Percentiles rank a stretch among this genome's conserved stretches.
phyloP scores from a whole-genome alignment of 176 grass and related monocot genomes.

The Carex parvula region DNA sequence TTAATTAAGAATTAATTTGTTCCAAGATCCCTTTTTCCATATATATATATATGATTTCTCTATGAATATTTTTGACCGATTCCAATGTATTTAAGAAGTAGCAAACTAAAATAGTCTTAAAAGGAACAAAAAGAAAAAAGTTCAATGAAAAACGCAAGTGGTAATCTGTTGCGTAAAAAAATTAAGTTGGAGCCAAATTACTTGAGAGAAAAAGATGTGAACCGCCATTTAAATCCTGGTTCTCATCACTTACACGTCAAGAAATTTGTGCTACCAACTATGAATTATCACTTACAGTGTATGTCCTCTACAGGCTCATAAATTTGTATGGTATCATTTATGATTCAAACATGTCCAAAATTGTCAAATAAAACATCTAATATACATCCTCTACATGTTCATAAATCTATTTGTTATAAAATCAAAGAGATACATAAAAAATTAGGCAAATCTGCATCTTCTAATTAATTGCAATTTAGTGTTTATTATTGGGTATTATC shows the following conservation, averaged over 20 bases:
- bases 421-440: no score
- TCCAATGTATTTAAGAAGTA: not conserved
- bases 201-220: not conserved
- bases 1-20: not conserved
- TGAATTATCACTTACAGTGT: not conserved
- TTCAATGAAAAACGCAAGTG: not conserved
- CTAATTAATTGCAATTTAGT: no score
- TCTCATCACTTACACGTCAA: not conserved
- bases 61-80: not conserved
- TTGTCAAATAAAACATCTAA: no score
- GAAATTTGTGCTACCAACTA: not conserved
- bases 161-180: slow-evolving; percentile 23
- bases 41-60: not conserved
- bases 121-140: not conserved
- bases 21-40: not conserved
- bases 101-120: no score
- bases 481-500: no score
- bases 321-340: no score
- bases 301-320: no score
- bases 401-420: no score
- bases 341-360: no score
- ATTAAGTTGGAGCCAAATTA: not conserved
- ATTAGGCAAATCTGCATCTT: no score
- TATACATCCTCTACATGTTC: no score
- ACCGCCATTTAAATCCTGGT: not conserved